Conservation (phyloP, 164 flowering plant species). For the Hamamelis virginiana region DNA sequence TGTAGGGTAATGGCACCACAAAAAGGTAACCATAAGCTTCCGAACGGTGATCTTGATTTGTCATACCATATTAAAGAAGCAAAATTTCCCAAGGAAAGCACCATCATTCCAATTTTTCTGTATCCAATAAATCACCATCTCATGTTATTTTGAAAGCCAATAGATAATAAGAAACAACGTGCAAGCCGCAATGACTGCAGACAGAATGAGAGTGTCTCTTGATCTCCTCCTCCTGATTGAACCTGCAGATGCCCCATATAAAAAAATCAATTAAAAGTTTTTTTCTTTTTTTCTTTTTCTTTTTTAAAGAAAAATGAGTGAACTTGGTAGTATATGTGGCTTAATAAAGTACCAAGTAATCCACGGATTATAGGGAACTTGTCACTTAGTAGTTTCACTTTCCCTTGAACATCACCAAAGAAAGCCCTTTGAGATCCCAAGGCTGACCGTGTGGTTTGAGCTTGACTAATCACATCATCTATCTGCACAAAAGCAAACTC, state of each 20-base stretch:
- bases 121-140: slow-evolving; percentile 9
- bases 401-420: slow-evolving; percentile 92
- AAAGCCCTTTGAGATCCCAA: slow-evolving; percentile 79
- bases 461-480: slow-evolving; percentile 95
- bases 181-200: slow-evolving; percentile 95
- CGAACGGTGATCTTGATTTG: slow-evolving; percentile 1
- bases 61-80: slow-evolving; percentile 20
- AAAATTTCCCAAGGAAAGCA: slow-evolving; percentile 18
- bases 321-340: background rate
- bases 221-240: slow-evolving; percentile 81
- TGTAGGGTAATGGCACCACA: background rate
- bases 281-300: no score
- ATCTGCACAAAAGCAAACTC: slow-evolving; percentile 46
- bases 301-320: background rate
- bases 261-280: background rate
- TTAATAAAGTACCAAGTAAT: slow-evolving; percentile 60
- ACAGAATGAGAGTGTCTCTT: slow-evolving; percentile 86
- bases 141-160: slow-evolving; percentile 82
- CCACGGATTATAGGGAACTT: slow-evolving; percentile 91
- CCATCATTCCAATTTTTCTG: background rate
- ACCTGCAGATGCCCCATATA: slow-evolving; percentile 43
- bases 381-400: slow-evolving; percentile 79
- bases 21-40: background rate
- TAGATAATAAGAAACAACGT: slow-evolving; percentile 91
- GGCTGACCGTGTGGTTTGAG: slow-evolving; percentile 78